These are phyloP conservation scores for Millerozyma acaciae DNA, from an alignment of 805 yeast species.

Conservation along the genomic window DNA sequence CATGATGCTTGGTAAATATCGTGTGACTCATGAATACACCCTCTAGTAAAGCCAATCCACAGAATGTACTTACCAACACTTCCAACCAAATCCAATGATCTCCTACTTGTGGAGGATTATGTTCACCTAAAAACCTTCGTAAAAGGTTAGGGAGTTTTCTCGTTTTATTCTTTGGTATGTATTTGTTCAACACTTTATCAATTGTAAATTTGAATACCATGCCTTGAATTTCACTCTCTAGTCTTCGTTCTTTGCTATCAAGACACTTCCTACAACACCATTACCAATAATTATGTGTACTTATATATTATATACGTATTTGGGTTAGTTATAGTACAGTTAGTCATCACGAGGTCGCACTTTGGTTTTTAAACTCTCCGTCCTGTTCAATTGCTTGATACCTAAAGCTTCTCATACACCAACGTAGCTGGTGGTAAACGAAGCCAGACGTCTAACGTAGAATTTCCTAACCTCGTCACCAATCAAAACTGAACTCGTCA, in stretches of 20 bases:
- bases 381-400: too few relatives aligned
- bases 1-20: slow-evolving; percentile 38
- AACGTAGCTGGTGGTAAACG: slow-evolving; percentile 11
- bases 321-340: too few relatives aligned
- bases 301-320: too few relatives aligned
- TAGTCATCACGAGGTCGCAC: too few relatives aligned
- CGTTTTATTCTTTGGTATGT: slow-evolving; percentile 24
- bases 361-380: too few relatives aligned
- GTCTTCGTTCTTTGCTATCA: too few relatives aligned
- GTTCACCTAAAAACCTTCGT: slow-evolving; percentile 39
- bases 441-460: slow-evolving; percentile 20
- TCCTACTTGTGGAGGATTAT: slow-evolving; percentile 21
- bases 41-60: slow-evolving; percentile 44
- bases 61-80: slow-evolving; percentile 41
- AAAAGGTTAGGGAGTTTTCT: slow-evolving; percentile 30
- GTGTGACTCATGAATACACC: slow-evolving; percentile 41
- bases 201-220: slow-evolving; percentile 40
- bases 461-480: slow-evolving; percentile 81
- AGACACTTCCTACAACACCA: too few relatives aligned
- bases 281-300: too few relatives aligned
- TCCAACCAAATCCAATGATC: slow-evolving; percentile 47
- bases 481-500: slow-evolving; percentile 79
- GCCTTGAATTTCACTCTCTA: too few relatives aligned
- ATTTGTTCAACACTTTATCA: slow-evolving; percentile 27
- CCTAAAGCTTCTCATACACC: too few relatives aligned